Evolutionary conservation across 768 basidiomycete genomes (phyloP), one percentile per base, ranked within the genome.

Genomic region (Epithele typhae): DNA sequence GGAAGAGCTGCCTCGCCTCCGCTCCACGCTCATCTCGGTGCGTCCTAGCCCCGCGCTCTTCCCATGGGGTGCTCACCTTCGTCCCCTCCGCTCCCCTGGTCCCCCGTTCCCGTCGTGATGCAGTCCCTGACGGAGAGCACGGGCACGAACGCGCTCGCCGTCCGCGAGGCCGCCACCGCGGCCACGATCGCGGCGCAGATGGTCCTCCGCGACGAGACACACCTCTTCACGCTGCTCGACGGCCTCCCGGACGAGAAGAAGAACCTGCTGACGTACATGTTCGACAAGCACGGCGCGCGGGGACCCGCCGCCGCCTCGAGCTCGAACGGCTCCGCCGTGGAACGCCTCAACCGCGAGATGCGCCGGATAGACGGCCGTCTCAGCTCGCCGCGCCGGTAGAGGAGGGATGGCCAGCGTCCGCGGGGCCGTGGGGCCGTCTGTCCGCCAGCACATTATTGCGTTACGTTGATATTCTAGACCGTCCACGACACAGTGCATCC

Each of bases 181-280:
- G 74, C 79, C 12, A 89, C 91, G 59, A 88, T 90, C 51, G 84
- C 91, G 12, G 86, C 88, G 0, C 91, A 92, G 56, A 71, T 91
- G 25, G 82, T 92, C 45, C 68, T 93, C 33, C 78, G 81, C 21
- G 90, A 93, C 59, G 91, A 92, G 60, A 81, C 82, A 0, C 87
- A 90, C 54, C 70, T 93, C 1, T 93, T 93, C 56, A 71, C 79
- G 30, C 76, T 93, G 15, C 68, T 93, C 37, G 87, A 89, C 47
- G 87, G 85, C 5, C 72, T 93, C 34, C 81, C 87, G n/a, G 85
- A 90, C 50, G 88, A 89, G 57, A 90, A 92, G 74, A 92, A 91
- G 73, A 92, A 93, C 60, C 70, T 92, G 15, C 70, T 93, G 40
- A 90, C 91, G 1, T 93, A 93, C 55, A 71, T 91, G 46, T 93